Base-by-base conservation (phyloP, 306 rosid genomes). In the Hylodesmum podocarpum region DNA sequence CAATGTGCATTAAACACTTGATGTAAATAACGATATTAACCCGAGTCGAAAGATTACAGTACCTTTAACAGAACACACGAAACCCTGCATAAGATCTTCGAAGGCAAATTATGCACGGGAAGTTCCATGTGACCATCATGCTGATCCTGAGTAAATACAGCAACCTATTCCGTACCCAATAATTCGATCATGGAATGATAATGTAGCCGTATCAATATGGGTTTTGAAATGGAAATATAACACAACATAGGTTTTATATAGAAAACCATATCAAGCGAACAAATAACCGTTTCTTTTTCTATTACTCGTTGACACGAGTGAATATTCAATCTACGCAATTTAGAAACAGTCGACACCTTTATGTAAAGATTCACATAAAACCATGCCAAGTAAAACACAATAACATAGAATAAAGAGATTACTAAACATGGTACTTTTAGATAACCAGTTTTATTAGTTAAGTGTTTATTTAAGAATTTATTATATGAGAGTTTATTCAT, bases 61-160 rank as follows among this genome's bases (percentile, higher is more conserved):
- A 87, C 96, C 96, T 86, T 86, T 5, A 88, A 87, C 19, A 64
- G 72, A 70, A 88, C 88, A 78, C 40, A 1, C n/a, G 72, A 41
- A 53, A 90, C 91, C 57, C 43, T 40, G 83, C 97, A 92, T 19
- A 87, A 86, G 85, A 92, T 88, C 86, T 90, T 90, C 31, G 80
- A 55, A 47, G 92, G 89, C 73, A 90, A 66, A 77, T 86, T 33
- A 80, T 77, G 75, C 15, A 66, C 78, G 16, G 92, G 93, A 84
- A 85, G 64, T 40, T 86, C 89, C 80, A 51, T 36, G 49, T 54
- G 37, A 24, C 79, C 70, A 8, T 83, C 96, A 50, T 62, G 82
- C 50, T 62, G 72, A 12, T 73, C 73, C 22, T 49, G 62, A 18
- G 78, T 68, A 66, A 62, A 83, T 31, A 86, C 86, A 77, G 82